A percentile compares a stretch with the other conserved stretches of the same genome.
Evolutionary conservation across 2,329 filamentous ascomycete species (phyloP).

Genomic region (Trichoderma cornu-damae): DNA sequence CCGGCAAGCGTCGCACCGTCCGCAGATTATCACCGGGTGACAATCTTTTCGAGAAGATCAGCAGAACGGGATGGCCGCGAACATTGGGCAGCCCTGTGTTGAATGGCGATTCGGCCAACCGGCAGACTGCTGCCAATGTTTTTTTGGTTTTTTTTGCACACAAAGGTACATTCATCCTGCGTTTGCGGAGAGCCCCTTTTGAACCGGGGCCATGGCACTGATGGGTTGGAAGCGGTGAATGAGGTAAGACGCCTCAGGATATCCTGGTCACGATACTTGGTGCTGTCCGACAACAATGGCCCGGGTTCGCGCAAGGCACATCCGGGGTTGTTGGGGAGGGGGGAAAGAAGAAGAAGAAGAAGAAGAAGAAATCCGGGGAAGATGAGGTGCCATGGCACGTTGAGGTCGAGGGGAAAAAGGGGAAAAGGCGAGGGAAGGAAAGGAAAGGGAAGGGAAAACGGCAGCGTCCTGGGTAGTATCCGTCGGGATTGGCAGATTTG

Average conservation of each 20-base stretch:
- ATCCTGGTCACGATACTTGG: neutral
- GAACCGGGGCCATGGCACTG: neutral
- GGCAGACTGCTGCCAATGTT: neutral
- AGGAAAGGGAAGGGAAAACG: too few species aligned
- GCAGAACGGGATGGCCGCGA: neutral
- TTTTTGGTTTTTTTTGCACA: neutral
- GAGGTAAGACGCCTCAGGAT: neutral
- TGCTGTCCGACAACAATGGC: neutral
- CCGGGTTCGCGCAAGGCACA: neutral
- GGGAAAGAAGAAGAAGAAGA: too few species aligned
- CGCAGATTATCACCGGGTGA: neutral
- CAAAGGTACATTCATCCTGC: too few species aligned
- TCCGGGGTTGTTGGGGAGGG: neutral
- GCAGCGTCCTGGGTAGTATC: neutral
- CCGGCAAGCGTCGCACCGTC: neutral
- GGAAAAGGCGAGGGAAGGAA: too few species aligned
- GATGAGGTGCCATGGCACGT: neutral
- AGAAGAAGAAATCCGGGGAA: neutral
- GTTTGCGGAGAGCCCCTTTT: neutral
- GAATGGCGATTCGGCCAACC: too few species aligned
- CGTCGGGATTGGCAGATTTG: neutral
- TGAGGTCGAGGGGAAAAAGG: neutral
- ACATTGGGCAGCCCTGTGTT: neutral
- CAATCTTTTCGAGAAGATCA: constrained; percentile 6
- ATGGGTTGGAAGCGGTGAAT: neutral